These are phyloP conservation scores for Psilocybe sp. DNA, from an alignment of 768 basidiomycete genomes.

Conservation along the genomic window DNA sequence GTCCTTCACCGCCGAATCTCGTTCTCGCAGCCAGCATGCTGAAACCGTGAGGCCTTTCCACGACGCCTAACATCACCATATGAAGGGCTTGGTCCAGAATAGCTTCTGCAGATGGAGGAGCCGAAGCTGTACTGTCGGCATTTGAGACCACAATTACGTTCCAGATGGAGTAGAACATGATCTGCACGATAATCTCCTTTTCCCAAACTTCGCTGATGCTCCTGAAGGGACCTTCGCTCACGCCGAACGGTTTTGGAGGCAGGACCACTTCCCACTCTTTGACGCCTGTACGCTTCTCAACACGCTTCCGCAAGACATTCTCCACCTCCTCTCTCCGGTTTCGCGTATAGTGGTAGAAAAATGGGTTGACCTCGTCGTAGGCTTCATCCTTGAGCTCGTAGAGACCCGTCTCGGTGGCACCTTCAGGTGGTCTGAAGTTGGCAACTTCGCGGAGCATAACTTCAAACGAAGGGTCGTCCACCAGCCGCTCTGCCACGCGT, in stretches of 20 bases:
- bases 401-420: constrained; percentile 72
- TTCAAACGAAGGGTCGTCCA: constrained; percentile 83
- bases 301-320: constrained; percentile 60
- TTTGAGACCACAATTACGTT: constrained; percentile 72
- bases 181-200: constrained; percentile 69
- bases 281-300: constrained; percentile 57
- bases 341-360: constrained; percentile 92
- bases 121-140: constrained; percentile 33
- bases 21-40: constrained; percentile 53
- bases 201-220: constrained; percentile 62
- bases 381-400: constrained; percentile 85
- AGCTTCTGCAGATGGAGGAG: constrained; percentile 80
- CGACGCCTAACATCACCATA: constrained; percentile 79
- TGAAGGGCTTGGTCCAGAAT: constrained; percentile 88
- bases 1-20: constrained; percentile 43
- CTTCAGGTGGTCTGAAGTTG: constrained; percentile 78
- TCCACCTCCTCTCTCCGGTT: constrained; percentile 94
- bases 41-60: constrained; percentile 67
- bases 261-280: constrained; percentile 63
- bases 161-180: constrained; percentile 80
- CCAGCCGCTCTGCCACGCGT: constrained; percentile 84
- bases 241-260: constrained; percentile 67
- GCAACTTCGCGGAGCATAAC: constrained; percentile 76
- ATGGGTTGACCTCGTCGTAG: constrained; percentile 89
- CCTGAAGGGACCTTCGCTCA: constrained; percentile 68